phyloP scores from a whole-genome alignment of 306 rosid genomes.

The Macrotyloma uniflorum region DNA sequence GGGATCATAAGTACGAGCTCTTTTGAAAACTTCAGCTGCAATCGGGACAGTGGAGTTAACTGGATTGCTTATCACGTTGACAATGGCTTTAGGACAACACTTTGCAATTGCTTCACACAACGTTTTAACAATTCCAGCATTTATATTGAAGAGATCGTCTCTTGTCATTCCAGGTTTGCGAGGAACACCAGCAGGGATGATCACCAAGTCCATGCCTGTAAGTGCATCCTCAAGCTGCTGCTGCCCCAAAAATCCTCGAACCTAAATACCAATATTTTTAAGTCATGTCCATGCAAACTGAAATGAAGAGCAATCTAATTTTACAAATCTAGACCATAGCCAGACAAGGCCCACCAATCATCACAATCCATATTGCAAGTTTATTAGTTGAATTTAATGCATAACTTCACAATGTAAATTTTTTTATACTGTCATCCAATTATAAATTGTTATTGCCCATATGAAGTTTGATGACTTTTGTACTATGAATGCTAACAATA shows the following conservation, averaged over 20 bases:
- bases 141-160: conserved; percentile 94
- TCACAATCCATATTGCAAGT: conserved; percentile 13
- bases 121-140: conserved; percentile 90
- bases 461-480: no score
- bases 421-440: no score
- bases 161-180: conserved; percentile 99
- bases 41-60: conserved; percentile 96
- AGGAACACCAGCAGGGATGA: conserved; percentile 93
- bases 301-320: not conserved
- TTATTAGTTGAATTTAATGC: not conserved
- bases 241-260: conserved; percentile 86
- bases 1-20: conserved; percentile 85
- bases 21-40: conserved; percentile 95
- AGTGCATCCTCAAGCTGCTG: conserved; percentile 88
- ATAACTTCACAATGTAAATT: not conserved
- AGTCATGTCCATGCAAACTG: not conserved
- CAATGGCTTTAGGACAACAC: conserved; percentile 81
- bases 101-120: conserved; percentile 78
- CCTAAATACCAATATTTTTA: conserved; percentile 47
- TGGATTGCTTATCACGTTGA: conserved; percentile 91
- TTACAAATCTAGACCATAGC: no score
- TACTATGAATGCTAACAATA: no score
- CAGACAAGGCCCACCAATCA: not conserved
- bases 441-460: no score
- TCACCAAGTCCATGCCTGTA: conserved; percentile 81